Percentiles rank a stretch among this genome's conserved stretches.
phyloP scores from a whole-genome alignment of 2,329 filamentous ascomycete genomes.

The Aureobasidium pullulans region DNA sequence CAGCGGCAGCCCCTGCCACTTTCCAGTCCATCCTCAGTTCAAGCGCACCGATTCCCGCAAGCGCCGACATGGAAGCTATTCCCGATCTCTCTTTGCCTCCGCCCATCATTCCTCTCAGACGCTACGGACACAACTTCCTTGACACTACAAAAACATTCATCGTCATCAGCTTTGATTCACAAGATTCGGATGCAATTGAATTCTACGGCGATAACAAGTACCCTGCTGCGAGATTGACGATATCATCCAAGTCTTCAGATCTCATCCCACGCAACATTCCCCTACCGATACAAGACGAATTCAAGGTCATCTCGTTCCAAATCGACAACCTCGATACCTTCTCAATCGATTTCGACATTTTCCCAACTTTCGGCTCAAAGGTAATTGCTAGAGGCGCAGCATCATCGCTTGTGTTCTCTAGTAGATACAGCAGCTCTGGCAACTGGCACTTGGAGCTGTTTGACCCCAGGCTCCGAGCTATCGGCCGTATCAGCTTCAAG shows the following conservation, averaged over 20 bases:
- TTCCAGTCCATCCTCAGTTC: constrained; percentile 17
- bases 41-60: constrained; percentile 45
- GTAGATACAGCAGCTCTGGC: constrained; percentile 65
- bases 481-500: constrained; percentile 88
- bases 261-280: constrained; percentile 94
- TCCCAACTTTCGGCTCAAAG: constrained; percentile 93
- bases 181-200: constrained; percentile 66
- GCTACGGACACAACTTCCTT: constrained; percentile 97
- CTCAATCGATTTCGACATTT: constrained; percentile 93
- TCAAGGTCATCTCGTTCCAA: constrained; percentile 87
- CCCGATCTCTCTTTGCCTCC: constrained; percentile 87
- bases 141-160: constrained; percentile 90
- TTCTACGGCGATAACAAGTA: constrained; percentile 98
- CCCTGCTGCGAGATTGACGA: constrained; percentile 86
- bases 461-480: constrained; percentile 81
- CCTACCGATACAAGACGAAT: constrained; percentile 92
- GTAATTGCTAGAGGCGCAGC: constrained; percentile 95
- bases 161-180: constrained; percentile 79
- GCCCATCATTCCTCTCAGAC: constrained; percentile 86
- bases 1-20: constrained; percentile 29
- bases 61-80: constrained; percentile 76
- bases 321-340: constrained; percentile 90
- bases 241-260: constrained; percentile 93
- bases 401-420: constrained; percentile 76
- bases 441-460: constrained; percentile 83